Evolutionary conservation across 257 asterid genomes (phyloP), one percentile per base, ranked within the genome.

Genomic region (Penstemon newberryi): DNA sequence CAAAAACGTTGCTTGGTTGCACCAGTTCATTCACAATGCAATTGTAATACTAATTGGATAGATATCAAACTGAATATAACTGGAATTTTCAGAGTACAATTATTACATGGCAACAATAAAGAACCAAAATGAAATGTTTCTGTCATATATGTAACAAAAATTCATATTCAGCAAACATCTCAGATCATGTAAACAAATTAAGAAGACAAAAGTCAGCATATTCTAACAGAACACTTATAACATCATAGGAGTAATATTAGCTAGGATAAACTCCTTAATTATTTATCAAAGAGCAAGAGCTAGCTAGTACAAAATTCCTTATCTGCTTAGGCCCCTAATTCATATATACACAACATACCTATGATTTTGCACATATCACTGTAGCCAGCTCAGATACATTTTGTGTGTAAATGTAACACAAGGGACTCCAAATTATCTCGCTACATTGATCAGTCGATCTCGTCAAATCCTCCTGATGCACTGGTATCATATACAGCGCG

Each of bases 401-500:
- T n/a, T 18, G 58, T 33, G 10, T 33, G 50, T 33, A 56, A 52
- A 68, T 40, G 56, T 39, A 53, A 54, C 53, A 6, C 25, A 58
- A 10, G 38, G 18, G 40, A 13, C 42, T 58, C n/a, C 56, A 39
- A 39, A 65, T 18, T 50, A 45, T 47, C 44, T 56, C 40, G 70
- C 39, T 12, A 41, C 7, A 15, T 6, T 47, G 53, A 45, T 54
- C 6, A 9, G 5, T 1, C 12, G 13, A 65, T 25, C 60, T 59
- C 39, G 45, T 4, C 9, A 44, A 8, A n/a, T 41, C 39, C 56
- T 40, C 43, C 49, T 6, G 45, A 9, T 18, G 33, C 13, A n/a
- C 43, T 45, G 9, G 59, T 45, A 52, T 69, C 54, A 53, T 70
- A 19, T n/a, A 39, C 74, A 56, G 52, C 54, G 58, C 70, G 60